These are phyloP conservation scores for Cutaneotrichosporon sp. DNA, from an alignment of 1,284 basidiomycete genomes.

Conservation along the genomic window DNA sequence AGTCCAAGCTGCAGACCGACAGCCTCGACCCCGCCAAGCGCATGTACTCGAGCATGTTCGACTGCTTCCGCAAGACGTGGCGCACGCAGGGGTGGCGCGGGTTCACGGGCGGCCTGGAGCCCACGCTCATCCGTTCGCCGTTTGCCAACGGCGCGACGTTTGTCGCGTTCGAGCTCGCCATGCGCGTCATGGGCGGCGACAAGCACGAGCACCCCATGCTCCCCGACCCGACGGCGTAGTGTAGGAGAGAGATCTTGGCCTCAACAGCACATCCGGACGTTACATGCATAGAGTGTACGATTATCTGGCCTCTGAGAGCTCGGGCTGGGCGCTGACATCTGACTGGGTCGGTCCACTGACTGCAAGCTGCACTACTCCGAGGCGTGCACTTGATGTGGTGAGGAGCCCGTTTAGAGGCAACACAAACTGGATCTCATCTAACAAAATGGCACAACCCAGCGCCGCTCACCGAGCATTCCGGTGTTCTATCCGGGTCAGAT, in stretches of 20 bases:
- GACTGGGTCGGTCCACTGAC: too few relatives aligned
- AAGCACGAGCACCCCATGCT: not conserved
- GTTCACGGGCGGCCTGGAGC: constrained; percentile 84
- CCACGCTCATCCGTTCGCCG: constrained; percentile 72
- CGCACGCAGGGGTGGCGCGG: constrained; percentile 76
- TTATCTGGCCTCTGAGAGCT: not conserved
- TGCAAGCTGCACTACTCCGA: too few relatives aligned
- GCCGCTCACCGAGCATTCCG: too few relatives aligned
- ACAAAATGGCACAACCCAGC: too few relatives aligned
- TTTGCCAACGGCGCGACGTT: constrained; percentile 88
- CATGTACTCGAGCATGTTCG: constrained; percentile 76
- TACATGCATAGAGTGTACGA: constrained; percentile 7
- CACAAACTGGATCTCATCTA: too few relatives aligned
- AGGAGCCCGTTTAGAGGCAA: too few relatives aligned
- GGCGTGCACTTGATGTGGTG: too few relatives aligned
- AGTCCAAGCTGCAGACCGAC: constrained; percentile 93
- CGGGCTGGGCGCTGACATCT: not conserved
- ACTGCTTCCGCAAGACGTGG: constrained; percentile 82
- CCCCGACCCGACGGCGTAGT: constrained; percentile 5
- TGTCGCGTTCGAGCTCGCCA: constrained; percentile 87
- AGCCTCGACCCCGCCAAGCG: constrained; percentile 71
- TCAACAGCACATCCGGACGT: not conserved
- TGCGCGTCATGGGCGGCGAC: constrained; percentile 43
- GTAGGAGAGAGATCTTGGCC: not conserved
- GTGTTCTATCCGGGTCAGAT: too few relatives aligned